Conservation (phyloP, 495 filamentous ascomycete species). For the Penicillium soppii region DNA sequence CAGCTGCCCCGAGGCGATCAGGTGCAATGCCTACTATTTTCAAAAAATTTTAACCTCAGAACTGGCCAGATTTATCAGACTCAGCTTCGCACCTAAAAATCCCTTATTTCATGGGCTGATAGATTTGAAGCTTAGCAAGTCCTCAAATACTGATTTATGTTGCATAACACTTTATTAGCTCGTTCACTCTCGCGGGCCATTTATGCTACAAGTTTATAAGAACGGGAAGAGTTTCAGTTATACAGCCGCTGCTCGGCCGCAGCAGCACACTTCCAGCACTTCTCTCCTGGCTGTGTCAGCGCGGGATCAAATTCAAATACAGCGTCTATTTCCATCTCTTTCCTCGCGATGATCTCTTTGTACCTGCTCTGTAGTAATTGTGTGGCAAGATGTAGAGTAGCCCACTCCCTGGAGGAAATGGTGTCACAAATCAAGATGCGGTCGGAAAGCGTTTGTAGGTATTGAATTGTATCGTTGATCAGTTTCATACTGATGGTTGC, state of each 20-base stretch:
- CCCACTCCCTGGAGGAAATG: neutral
- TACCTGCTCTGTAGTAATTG: conserved; percentile 1
- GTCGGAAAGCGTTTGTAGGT: conserved; percentile 1
- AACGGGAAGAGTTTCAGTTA: neutral
- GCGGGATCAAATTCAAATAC: neutral
- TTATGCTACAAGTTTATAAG: neutral
- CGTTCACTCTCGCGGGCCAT: too few species aligned
- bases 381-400: neutral
- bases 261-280: neutral
- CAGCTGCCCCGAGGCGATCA: too few species aligned
- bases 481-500: neutral
- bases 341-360: neutral
- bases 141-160: too few species aligned
- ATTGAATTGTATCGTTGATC: conserved; percentile 1
- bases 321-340: neutral
- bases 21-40: too few species aligned
- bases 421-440: neutral
- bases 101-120: too few species aligned
- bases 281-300: neutral
- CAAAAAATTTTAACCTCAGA: too few species aligned
- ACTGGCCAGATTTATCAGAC: too few species aligned
- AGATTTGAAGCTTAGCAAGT: too few species aligned
- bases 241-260: neutral
- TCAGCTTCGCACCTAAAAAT: too few species aligned
- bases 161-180: neutral